Base-by-base conservation (phyloP, 305 asterid species). In the Salvia sclarea region DNA sequence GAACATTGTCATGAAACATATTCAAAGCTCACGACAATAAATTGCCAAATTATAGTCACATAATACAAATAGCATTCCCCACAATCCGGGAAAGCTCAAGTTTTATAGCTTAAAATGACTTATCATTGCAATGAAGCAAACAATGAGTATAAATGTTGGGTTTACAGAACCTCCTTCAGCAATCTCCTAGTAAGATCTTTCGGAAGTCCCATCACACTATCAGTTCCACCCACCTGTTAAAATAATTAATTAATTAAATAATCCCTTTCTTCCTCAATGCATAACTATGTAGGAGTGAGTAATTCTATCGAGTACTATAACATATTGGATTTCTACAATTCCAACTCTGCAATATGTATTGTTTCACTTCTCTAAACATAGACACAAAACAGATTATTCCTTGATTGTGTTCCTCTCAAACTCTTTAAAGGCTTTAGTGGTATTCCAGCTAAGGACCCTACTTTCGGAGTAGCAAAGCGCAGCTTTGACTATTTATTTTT, bases 131-230 rank as follows among this genome's bases (percentile, higher is more conserved):
- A 37, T 47, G 35, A 33, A 55, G 33, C 43, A 55, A 54, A 64
- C 65, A 72, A 21, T 50, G 16, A 24, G 24, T 9, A 33, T 43
- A 52, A 28, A 38, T 24, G 13, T 3, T 41, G 10, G 33, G 75
- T 71, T 75, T 81, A 79, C 60, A 88, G 76, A 77, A 81, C 96
- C 78, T 88, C 97, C 72, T 87, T 80, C 57, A 93, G 77, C 59
- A 93, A 83, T 76, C 80, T 82, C 60, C 77, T 81, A 0, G 96
- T 84, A 45, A 93, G 90, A 68, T 75, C 86, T 75, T 79, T 85
- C 2, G 98, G 95, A 12, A 93, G 96, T 76, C 97, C 98, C 98
- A 93, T 93, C 73, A 93, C 97, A 41, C 96, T 88, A 76, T 93
- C 98, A 12, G 92, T 86, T 61, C 85, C 84, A 50, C 98, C 97